phyloP scores from a whole-genome alignment of 441 rosid species.

The Metrosideros polymorpha region DNA sequence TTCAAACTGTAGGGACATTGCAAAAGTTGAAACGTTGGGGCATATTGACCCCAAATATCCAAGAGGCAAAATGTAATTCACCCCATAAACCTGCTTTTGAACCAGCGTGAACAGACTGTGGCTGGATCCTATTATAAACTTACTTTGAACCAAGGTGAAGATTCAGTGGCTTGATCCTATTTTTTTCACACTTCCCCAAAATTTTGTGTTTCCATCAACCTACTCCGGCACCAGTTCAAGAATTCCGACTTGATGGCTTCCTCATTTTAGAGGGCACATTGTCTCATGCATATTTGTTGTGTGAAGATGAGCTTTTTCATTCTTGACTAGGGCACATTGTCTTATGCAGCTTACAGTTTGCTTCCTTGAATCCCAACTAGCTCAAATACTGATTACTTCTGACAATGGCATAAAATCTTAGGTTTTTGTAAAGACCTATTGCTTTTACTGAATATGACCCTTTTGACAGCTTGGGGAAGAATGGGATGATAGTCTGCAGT shows the following conservation, averaged over 20 bases:
- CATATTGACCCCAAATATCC: neutral
- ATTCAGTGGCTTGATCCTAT: neutral
- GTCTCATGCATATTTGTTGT: neutral
- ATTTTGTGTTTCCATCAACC: neutral
- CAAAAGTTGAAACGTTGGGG: neutral
- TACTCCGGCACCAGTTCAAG: neutral
- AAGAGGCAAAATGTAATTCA: neutral
- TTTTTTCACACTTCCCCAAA: neutral
- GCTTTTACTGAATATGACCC: neutral
- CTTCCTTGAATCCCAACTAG: neutral
- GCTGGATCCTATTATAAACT: neutral
- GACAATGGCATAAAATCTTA: neutral
- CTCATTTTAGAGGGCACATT: neutral
- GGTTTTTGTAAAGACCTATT: neutral
- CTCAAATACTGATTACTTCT: neutral
- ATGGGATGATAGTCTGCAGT: slow-evolving; percentile 53
- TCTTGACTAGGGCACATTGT: neutral
- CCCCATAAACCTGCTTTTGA: neutral
- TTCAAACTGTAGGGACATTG: neutral
- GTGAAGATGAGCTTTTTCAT: neutral
- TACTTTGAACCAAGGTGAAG: neutral
- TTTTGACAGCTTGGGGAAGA: slow-evolving; percentile 43
- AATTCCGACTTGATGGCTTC: neutral
- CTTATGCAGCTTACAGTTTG: neutral
- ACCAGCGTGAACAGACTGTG: neutral